Conservation (phyloP, 805 yeast species). For the Suhomyces emberorum region DNA sequence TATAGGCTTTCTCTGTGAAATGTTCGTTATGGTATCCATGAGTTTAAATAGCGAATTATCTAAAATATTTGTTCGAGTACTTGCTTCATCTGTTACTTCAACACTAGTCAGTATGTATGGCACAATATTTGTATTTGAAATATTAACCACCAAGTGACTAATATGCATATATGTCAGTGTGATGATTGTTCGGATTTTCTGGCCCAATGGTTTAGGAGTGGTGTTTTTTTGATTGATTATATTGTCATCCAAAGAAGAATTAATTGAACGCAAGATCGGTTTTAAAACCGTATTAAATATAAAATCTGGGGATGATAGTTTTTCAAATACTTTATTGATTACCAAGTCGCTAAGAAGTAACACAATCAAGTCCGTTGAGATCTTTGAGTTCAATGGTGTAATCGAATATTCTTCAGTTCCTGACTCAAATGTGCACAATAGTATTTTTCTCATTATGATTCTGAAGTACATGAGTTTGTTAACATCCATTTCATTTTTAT, state of each 20-base stretch:
- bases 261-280: constrained; percentile 6
- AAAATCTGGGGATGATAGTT: constrained; percentile 25
- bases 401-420: constrained; percentile 4
- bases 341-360: constrained; percentile 30
- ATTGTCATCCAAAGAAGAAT: constrained; percentile 1
- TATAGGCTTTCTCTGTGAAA: constrained; percentile 18
- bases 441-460: constrained; percentile 19
- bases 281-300: constrained; percentile 15
- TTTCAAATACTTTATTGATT: constrained; percentile 19
- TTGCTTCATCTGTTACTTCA: background rate
- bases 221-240: background rate
- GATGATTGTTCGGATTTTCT: background rate
- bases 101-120: background rate
- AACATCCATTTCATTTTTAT: background rate
- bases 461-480: constrained; percentile 18
- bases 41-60: constrained; percentile 17
- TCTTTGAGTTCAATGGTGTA: constrained; percentile 20
- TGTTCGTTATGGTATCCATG: constrained; percentile 15
- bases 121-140: background rate
- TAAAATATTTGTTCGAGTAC: constrained; percentile 2
- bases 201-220: background rate
- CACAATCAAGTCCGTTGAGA: constrained; percentile 19
- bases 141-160: constrained; percentile 1
- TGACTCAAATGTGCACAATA: constrained; percentile 14
- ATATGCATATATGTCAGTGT: constrained; percentile 1